Base-by-base conservation (phyloP, 306 rosid species). In the Aeschynomene evenia region DNA sequence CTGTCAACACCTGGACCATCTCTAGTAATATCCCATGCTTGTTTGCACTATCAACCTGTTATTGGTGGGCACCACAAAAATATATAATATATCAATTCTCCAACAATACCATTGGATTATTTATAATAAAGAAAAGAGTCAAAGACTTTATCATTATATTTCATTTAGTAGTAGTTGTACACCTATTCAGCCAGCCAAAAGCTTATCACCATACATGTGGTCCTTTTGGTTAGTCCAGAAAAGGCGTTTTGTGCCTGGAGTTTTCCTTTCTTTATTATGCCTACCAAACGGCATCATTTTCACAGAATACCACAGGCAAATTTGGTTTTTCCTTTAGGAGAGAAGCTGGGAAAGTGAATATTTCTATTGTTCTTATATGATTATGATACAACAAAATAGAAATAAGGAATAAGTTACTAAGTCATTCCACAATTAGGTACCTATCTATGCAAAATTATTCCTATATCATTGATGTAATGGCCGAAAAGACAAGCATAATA, bases 11-110 rank as follows among this genome's bases (percentile, higher is more conserved):
- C 70, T 91, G 99, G 65, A 91, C 99, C 99, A 95, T 91, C 71
- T 87, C 99, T 63, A 95, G 80, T 62, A 95, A 77, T 82, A 95
- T 89, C 73, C 99, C 97, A 23, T 87, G 76, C 83, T 87, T 95
- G 84, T 91, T 95, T 56, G 97, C 99, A 68, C 99, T 95, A 69
- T 91, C 99, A 8, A 95, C 97, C 99, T 91, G 90, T 68, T n/a
- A n/a, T n/a, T 42, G 22, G 52, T 33, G 28, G 34, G 6, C 18
- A 68, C 42, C 51, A 28, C 16, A 29, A 31, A 28, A n/a, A n/a
- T n/a, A n/a, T n/a, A n/a, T n/a, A n/a, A 26, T 9, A 24, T 58
- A 34, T 52, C 45, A 12, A 31, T 31, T 21, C 49, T 31, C n/a
- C n/a, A n/a, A n/a, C n/a, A n/a, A n/a, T n/a, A 8, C 20, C 14